Percentiles rank a stretch among this genome's conserved stretches.
Conservation (phyloP, 2,329 filamentous ascomycete genomes). For the Colletotrichum cuscutae region DNA sequence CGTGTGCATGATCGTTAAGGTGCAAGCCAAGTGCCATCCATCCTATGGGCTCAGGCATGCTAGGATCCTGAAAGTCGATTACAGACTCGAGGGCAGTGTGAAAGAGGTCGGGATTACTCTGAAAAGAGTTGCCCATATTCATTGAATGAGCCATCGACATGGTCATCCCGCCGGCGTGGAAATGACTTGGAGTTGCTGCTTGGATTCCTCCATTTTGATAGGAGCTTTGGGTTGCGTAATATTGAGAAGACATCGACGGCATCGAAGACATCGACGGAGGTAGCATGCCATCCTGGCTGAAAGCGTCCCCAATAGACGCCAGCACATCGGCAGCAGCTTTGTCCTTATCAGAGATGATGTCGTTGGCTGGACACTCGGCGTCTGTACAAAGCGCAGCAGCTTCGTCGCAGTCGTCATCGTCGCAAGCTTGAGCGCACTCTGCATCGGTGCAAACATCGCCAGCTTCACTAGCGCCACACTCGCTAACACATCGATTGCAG, state of each 20-base stretch:
- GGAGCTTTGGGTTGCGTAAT: neutral
- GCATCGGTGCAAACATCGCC: constrained; percentile 49
- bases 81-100: neutral
- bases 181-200: neutral
- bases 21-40: constrained; percentile 37
- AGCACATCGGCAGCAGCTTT: constrained; percentile 14
- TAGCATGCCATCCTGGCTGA: neutral
- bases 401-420: constrained; percentile 51
- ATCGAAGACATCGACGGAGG: neutral
- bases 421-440: constrained; percentile 49
- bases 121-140: neutral
- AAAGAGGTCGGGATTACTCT: neutral
- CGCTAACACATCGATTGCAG: constrained; percentile 47
- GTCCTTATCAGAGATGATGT: constrained; percentile 3
- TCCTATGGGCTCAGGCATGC: neutral
- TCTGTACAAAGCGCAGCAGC: constrained; percentile 49
- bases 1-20: constrained; percentile 43
- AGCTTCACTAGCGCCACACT: constrained; percentile 46
- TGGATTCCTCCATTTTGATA: neutral
- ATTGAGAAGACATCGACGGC: neutral
- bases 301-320: constrained; percentile 7
- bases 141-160: constrained; percentile 2
- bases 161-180: neutral
- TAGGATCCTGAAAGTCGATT: neutral
- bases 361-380: constrained; percentile 42